Evolutionary conservation across 2,329 filamentous ascomycete genomes (phyloP), one percentile per base, ranked within the genome.

Genomic region (Colletotrichum eremochloae): DNA sequence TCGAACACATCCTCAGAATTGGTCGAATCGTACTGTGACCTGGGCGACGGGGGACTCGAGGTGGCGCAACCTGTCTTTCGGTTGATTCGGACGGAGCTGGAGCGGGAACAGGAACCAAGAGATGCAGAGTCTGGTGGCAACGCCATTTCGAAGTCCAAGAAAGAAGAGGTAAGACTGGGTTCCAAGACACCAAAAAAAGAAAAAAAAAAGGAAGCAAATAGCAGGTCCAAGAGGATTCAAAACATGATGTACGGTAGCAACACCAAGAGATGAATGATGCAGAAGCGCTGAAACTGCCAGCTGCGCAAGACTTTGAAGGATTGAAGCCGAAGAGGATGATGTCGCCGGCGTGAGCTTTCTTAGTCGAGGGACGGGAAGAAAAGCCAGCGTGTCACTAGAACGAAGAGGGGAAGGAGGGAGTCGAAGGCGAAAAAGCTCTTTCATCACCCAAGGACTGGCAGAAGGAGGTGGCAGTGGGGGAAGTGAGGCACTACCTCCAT

Each of bases 161-260:
- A 76, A 78, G 72, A 74, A 77, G 75, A 74, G 71, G 76, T 79
- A 80, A 80, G 77, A 79, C 79, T 77, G 68, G 78, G 80, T 80
- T 81, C 82, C 84, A 85, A 86, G 82, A 83, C 80, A 81, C 80
- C 81, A 81, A 84, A 82, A 82, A 80, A 75, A 76, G 57, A 66
- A 72, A 72, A 81, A 84, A 82, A 82, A 80, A 75, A 76, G 57
- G 69, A 72, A 72, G 70, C 77, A 79, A 77, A 79, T 77, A 79
- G 71, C 72, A 71, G 72, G 73, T 69, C 65, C 68, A 62, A 46
- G 67, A 75, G 67, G 74, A 77, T 77, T 81, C 82, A 82, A 82
- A 81, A 78, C 83, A 85, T 85, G 77, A 80, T 83, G 78, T 75
- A 79, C 75, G 55, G 63, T 70, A 75, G 72, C 70, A 75, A 72